These are phyloP conservation scores for Leccinum aurantiacum DNA, from an alignment of 768 basidiomycete species.

Conservation along the genomic window DNA sequence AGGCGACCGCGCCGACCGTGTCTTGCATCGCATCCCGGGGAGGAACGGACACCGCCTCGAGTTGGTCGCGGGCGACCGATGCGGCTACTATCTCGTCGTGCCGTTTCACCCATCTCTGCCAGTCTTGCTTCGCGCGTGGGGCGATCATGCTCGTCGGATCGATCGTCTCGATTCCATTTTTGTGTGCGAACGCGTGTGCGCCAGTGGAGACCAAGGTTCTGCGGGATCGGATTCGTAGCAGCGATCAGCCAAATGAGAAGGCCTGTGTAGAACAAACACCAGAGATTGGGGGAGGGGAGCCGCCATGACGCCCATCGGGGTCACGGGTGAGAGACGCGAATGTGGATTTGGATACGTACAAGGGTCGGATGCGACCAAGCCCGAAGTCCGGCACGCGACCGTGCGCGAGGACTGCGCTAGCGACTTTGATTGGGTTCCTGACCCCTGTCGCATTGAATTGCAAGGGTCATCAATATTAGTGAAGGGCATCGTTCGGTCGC, in stretches of 20 bases:
- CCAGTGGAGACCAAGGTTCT: conserved; percentile 65
- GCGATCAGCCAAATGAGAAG: neutral
- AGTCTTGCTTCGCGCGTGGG: conserved; percentile 48
- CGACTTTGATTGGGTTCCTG: conserved; percentile 67
- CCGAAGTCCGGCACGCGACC: conserved; percentile 41
- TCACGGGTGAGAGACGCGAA: neutral
- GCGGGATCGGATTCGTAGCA: neutral
- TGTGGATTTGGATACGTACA: conserved; percentile 43
- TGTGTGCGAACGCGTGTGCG: conserved; percentile 54
- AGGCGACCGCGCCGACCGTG: conserved; percentile 78
- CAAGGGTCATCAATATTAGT: neutral
- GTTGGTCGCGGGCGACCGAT: conserved; percentile 11
- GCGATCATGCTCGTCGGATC: conserved; percentile 48
- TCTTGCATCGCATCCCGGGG: conserved; percentile 54
- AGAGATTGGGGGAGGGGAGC: no score
- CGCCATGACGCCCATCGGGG: neutral
- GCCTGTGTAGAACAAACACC: neutral
- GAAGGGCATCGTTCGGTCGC: neutral
- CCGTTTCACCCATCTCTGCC: conserved; percentile 59
- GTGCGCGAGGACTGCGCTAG: conserved; percentile 56
- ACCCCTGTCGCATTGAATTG: conserved; percentile 43
- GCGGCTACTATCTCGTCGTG: conserved; percentile 26
- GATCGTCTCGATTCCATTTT: conserved; percentile 35
- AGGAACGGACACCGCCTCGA: neutral
- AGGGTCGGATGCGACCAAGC: conserved; percentile 67